Base-by-base conservation (phyloP, 2,329 filamentous ascomycete species). In the Trichoderma simmonsii region DNA sequence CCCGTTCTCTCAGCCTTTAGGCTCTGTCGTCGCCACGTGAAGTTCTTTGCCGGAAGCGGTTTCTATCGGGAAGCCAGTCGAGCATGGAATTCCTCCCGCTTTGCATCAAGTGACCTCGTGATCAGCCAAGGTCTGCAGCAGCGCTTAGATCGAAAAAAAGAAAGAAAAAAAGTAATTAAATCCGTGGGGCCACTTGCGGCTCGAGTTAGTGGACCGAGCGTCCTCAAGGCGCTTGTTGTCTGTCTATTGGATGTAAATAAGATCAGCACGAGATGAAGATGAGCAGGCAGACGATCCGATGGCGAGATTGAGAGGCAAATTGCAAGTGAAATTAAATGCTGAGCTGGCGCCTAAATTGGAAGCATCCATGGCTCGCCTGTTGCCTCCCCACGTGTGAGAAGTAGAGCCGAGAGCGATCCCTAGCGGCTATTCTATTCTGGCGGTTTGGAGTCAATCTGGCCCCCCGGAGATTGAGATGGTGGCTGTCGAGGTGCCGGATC, bases 101-200 rank as follows among this genome's bases (percentile, higher is more conserved):
- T n/a, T 24, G 36, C 24, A 24, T 36, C 57, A 24, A 54, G 67
- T 70, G 67, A 34, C 57, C 67, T 61, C 67, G 67, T 70, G 67
- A 70, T 62, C 56, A 62, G 56, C 34, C 67, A 61, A 61, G 56
- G n/a, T 62, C 57, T 70, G 67, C 56, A 51, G 39, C 67, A 59
- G 36, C 39, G 48, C 48, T 54, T 15, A 36, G 30, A 54, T 36
- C 14, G 51, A 59, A 59, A 57, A 59, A 59, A 57, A 30, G 28
- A n/a, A 63, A n/a, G n/a, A 18, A 48, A 63, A 63, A 43, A 43
- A 26, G 30, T 28, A 24, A 61, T 24, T 7, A 36, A 61, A 62
- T 21, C 59, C 66, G 66, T 51, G 59, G 59, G 66, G 54, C 65
- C 54, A 60, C 54, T 32, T 30, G 28, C 62, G 62, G 28, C 62